Percentiles rank a stretch among this genome's conserved stretches.
Evolutionary conservation across 495 filamentous ascomycete genomes (phyloP).

Genomic region (Penicilliopsis zonata): DNA sequence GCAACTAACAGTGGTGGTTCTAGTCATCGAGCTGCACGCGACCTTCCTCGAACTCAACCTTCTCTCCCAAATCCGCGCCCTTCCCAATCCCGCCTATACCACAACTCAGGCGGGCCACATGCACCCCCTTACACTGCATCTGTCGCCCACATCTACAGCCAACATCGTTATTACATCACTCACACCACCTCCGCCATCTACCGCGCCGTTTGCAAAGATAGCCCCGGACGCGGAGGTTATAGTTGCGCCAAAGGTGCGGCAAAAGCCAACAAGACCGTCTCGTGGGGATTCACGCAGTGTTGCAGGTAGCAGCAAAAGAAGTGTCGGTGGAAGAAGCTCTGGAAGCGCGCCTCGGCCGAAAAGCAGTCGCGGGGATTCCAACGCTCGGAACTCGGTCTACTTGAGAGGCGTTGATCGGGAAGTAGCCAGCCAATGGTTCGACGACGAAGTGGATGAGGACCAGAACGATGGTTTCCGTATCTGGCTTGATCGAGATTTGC

Average conservation of each 20-base stretch:
- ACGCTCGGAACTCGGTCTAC: constrained; percentile 53
- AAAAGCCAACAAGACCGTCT: constrained; percentile 41
- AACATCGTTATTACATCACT: constrained; percentile 78
- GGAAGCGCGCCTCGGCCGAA: constrained; percentile 54
- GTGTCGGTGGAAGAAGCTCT: constrained; percentile 56
- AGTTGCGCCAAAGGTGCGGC: constrained; percentile 81
- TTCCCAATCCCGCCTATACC: constrained; percentile 69
- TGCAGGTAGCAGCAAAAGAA: constrained; percentile 55
- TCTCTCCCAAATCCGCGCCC: constrained; percentile 79
- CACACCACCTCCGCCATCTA: constrained; percentile 52
- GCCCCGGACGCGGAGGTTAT: constrained; percentile 90
- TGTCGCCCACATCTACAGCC: constrained; percentile 90
- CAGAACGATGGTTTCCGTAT: constrained; percentile 54
- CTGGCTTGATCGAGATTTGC: constrained; percentile 72
- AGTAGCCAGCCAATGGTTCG: constrained; percentile 60
- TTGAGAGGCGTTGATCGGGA: constrained; percentile 65
- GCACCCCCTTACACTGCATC: constrained; percentile 83
- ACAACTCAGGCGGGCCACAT: constrained; percentile 32
- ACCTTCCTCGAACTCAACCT: constrained; percentile 91
- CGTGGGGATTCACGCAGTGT: constrained; percentile 56
- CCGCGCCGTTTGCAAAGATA: constrained; percentile 78
- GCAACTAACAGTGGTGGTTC: constrained; percentile 6
- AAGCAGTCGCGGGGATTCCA: constrained; percentile 42
- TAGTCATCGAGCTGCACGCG: constrained; percentile 91
- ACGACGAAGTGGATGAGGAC: constrained; percentile 37